Evolutionary conservation across 371 early-diverging fungal genomes (phyloP), one percentile per base, ranked within the genome.

Genomic region (Lichtheimia corymbifera): DNA sequence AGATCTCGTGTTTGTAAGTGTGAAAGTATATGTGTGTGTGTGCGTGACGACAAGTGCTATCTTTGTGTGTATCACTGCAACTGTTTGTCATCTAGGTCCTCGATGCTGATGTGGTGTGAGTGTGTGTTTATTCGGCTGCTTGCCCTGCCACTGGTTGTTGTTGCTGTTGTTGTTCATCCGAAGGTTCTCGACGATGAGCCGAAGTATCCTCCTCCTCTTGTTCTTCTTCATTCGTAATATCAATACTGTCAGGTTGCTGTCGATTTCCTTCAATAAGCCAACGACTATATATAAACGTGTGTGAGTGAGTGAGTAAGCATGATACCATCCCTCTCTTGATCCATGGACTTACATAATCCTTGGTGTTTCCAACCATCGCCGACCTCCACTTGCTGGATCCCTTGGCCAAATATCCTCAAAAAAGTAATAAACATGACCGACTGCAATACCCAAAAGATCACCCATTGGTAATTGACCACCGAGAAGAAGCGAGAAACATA

Each of bases 361-460:
- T 1, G 90, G 90, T 41, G 90, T 86, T 14, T 74, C 76, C 50
- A 90, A 68, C 64, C 74, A 77, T 40, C 84, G 72, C 51, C 72
- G 70, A 40, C 89, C 91, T 42, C 84, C 80, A 61, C 84, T 82
- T 4, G 77, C 73, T 50, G 79, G 80, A 73, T 92, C 85, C 18
- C 79, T 64, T 15, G 97, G 97, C 93, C 95, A 97, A 14, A 96
- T 92, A 65, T 97, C 97, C 61, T 93, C 93, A 41, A 96, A 80
- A 70, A 93, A 98, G 71, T 93, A 98, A 59, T 97, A 95, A 20
- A 92, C 73, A 76, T 98, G 99, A 4, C 97, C 98, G 2, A 94
- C 88, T 9, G 79, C 83, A 59, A 97, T 86, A 2, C 97, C 97
- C 58, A 92, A 71, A 28, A 94, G 65, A 71, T 96, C 95, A 1